Evolutionary conservation across 2,329 filamentous ascomycete species (phyloP), one percentile per base, ranked within the genome.

Genomic region (Pseudophaeomoniella oleicola): DNA sequence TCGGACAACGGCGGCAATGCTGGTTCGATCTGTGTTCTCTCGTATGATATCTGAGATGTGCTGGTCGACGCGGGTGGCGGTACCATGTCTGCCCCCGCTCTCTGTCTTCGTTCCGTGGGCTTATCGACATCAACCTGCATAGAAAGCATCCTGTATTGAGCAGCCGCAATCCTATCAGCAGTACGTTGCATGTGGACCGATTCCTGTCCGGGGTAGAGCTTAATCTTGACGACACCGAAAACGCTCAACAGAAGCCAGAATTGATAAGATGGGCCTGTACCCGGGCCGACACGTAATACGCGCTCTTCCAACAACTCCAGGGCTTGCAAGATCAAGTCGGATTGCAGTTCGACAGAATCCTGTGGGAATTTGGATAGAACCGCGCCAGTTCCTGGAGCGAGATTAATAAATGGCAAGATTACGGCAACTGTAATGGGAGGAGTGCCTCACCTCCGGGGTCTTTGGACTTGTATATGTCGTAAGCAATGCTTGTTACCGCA

Each of bases 401-500:
- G n/a, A n/a, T n/a, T n/a, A n/a, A n/a, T n/a, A n/a, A n/a, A n/a
- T n/a, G n/a, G n/a, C n/a, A n/a, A n/a, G n/a, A n/a, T n/a, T n/a
- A n/a, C n/a, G n/a, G n/a, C n/a, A n/a, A n/a, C n/a, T n/a, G n/a
- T n/a, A n/a, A n/a, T n/a, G n/a, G n/a, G n/a, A n/a, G n/a, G n/a
- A n/a, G n/a, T n/a, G 22, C 9, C 22, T 27, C n/a, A 27, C 22
- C 22, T 27, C n/a, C 22, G 22, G 22, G 6, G n/a, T 27, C n/a
- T 27, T 6, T 27, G 6, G 22, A 27, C n/a, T n/a, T 27, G 22
- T 27, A 27, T 9, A 39, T 34, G 16, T 41, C 46, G 13, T 50
- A 45, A 32, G 44, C 46, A 6, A 49, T 39, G 2, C 34, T 39
- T 17, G 49, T 30, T 9, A 45, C 47, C 3, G 41, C 39, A 14